Base-by-base conservation (phyloP, 345 rosid species). In the Arabis alpina region DNA sequence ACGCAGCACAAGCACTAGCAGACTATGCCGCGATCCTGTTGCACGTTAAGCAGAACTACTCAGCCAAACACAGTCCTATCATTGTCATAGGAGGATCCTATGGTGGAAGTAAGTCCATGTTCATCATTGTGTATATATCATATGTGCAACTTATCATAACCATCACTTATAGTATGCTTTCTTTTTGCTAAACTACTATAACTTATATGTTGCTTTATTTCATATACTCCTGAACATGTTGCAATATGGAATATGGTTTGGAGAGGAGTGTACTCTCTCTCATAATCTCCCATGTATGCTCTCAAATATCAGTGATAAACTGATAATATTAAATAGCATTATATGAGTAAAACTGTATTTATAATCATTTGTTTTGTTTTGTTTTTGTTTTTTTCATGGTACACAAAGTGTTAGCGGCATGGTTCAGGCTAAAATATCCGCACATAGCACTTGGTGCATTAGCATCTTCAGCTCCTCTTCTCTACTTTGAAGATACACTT, bases 371-470 rank as follows among this genome's bases (percentile, higher is more conserved):
- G 0, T 3, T 59, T 14, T 25, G 6, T 32, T 32, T 5, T 5
- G 8, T 28, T 5, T 32, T 32, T 6, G 37, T 8, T 41, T 27
- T 5, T 72, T 55, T 45, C 28, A 19, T 73, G 62, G 73, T 51
- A 42, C 13, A 73, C 19, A 50, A 66, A 74, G 92, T 85, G 90
- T 82, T 87, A 39, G 90, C 93, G 24, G 73, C 87, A 13, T 87
- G 88, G 89, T 87, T 87, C 64, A 82, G 93, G 41, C 82, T 87
- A 7, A 87, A 87, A 72, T 87, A 85, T 56, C 93, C 93, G 1
- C 93, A 87, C 39, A 64, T 83, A 41, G 83, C 88, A 23, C 57
- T 79, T 2, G 88, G 93, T 32, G 93, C 88, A 40, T 70, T 87
- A 27, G 93, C 93, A 16, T 85, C 92, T 25, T 87, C 92, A 2